A percentile compares a stretch with the other conserved stretches of the same genome.
phyloP scores from a whole-genome alignment of 2,329 filamentous ascomycete genomes.

The Cucurbitaria berberidis region DNA sequence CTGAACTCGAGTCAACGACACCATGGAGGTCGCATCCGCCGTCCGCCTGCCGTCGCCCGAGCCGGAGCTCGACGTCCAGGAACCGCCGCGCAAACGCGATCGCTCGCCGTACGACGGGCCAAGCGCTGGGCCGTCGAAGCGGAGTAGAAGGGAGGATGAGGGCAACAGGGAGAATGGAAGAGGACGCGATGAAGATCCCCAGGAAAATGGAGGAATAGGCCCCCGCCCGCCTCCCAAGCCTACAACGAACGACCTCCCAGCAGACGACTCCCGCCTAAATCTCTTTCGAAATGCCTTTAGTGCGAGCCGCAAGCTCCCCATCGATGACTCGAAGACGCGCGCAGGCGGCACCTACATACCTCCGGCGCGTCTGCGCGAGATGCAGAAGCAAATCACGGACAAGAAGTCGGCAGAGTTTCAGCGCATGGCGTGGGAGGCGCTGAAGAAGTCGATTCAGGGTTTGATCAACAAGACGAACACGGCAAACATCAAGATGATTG shows the following conservation, averaged over 20 bases:
- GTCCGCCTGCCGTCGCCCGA: constrained; percentile 65
- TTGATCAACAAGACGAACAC: constrained; percentile 99
- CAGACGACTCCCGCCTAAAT: constrained; percentile 45
- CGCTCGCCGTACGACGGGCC: constrained; percentile 54
- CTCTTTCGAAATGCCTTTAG: constrained; percentile 47
- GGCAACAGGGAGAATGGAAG: constrained; percentile 64
- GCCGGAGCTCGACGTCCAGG: constrained; percentile 54
- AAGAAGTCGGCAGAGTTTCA: constrained; percentile 97
- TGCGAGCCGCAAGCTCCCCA: constrained; percentile 79
- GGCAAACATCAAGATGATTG: constrained; percentile 96
- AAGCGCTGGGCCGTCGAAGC: constrained; percentile 39
- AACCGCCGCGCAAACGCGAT: constrained; percentile 60
- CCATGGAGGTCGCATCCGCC: constrained; percentile 52
- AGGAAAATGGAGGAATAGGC: constrained; percentile 75
- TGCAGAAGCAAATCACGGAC: constrained; percentile 97
- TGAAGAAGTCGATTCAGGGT: constrained; percentile 99
- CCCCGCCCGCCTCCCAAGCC: constrained; percentile 52
- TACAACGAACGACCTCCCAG: constrained; percentile 25
- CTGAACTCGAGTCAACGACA: constrained; percentile 3
- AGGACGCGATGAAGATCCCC: constrained; percentile 50
- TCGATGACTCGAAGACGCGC: constrained; percentile 85
- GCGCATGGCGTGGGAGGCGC: constrained; percentile 97
- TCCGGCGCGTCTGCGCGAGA: constrained; percentile 83
- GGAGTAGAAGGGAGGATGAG: constrained; percentile 43
- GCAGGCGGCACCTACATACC: constrained; percentile 97